Conservation (phyloP, 2,329 filamentous ascomycete species). For the Orbilia blumenaviensis region DNA sequence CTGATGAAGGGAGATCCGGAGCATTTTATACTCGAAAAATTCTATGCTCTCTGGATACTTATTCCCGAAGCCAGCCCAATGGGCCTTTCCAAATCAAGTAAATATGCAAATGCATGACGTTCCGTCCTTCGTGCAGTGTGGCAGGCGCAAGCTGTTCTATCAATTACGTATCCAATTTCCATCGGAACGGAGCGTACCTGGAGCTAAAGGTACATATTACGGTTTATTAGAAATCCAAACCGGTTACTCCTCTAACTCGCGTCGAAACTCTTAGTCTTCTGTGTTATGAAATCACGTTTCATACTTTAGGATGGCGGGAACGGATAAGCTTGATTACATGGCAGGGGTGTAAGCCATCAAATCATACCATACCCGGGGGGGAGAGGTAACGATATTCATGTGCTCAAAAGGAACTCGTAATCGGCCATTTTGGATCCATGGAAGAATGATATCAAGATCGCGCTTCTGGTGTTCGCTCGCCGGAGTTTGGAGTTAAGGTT, state of each 20-base stretch:
- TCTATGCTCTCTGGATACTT: background rate
- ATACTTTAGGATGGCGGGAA: background rate
- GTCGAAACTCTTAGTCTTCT: background rate
- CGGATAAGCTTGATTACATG: background rate
- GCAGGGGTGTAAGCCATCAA: background rate
- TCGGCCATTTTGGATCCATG: background rate
- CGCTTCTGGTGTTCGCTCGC: background rate
- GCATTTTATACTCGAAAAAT: constrained; percentile 5
- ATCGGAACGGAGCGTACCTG: background rate
- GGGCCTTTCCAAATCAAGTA: background rate
- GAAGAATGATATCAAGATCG: background rate
- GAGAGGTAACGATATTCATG: background rate
- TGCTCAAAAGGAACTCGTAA: background rate
- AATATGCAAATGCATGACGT: background rate
- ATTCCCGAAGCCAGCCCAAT: background rate
- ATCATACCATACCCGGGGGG: background rate
- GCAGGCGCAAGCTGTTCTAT: background rate
- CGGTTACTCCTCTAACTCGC: background rate
- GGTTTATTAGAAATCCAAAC: constrained; percentile 4
- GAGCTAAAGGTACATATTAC: background rate
- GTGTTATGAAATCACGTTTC: background rate
- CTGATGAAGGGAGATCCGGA: background rate
- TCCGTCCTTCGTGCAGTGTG: background rate
- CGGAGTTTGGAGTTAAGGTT: constrained; percentile 5
- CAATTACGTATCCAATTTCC: background rate